A percentile compares a stretch with the other conserved stretches of the same genome.
These are phyloP conservation scores for Cercis canadensis DNA, from an alignment of 306 rosid genomes.

Conservation along the genomic window DNA sequence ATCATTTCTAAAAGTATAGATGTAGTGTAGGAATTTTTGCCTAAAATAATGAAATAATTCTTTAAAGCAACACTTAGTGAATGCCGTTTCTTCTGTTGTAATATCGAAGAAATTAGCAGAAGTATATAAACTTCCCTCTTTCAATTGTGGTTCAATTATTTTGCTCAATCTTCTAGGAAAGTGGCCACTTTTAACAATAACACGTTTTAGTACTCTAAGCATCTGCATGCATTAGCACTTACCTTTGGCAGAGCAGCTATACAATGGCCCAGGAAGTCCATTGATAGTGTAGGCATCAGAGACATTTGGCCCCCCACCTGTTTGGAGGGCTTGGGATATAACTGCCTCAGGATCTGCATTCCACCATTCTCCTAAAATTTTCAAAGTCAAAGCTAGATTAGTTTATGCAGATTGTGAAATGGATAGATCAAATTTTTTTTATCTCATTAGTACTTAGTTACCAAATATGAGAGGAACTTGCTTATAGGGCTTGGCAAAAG, in stretches of 20 bases:
- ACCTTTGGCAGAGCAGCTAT: slow-evolving; percentile 78
- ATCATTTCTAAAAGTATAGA: too few relatives aligned
- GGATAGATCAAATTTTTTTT: background rate
- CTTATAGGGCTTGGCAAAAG: slow-evolving; percentile 49
- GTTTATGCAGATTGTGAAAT: background rate
- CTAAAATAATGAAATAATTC: too few relatives aligned
- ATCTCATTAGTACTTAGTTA: background rate
- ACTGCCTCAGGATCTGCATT: slow-evolving; percentile 74
- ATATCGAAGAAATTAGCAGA: too few relatives aligned
- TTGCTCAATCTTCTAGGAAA: background rate
- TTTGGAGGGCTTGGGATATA: slow-evolving; percentile 61
- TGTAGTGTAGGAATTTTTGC: too few relatives aligned
- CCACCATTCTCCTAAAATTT: slow-evolving; percentile 79
- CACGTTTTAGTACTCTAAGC: too few relatives aligned
- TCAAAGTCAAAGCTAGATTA: slow-evolving; percentile 6
- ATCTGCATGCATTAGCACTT: slow-evolving; percentile 5
- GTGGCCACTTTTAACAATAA: background rate
- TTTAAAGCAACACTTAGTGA: too few relatives aligned
- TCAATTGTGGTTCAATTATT: too few relatives aligned
- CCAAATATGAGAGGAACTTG: slow-evolving; percentile 60
- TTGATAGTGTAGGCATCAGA: slow-evolving; percentile 82
- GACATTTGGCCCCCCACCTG: slow-evolving; percentile 81
- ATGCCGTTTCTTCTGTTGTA: too few relatives aligned
- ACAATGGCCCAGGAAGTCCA: slow-evolving; percentile 76
- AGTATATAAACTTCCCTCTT: too few relatives aligned